These are phyloP conservation scores for Ilyonectria sp. DNA, from an alignment of 2,329 filamentous ascomycete species.

Conservation along the genomic window DNA sequence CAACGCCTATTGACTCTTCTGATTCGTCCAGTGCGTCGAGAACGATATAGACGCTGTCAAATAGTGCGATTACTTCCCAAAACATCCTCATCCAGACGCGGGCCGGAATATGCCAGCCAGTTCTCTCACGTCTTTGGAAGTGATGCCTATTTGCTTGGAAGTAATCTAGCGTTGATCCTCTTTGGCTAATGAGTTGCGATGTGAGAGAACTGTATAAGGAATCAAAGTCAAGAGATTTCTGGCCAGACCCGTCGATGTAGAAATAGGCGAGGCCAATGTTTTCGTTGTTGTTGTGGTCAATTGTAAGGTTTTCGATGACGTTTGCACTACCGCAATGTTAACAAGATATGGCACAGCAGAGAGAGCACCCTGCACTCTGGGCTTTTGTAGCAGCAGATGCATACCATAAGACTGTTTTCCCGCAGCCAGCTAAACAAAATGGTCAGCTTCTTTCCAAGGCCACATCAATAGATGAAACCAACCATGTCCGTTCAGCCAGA, in stretches of 20 bases:
- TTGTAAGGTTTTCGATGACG: not conserved
- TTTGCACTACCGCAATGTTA: not conserved
- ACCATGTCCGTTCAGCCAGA: too few species aligned
- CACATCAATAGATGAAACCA: too few species aligned
- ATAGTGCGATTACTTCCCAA: not conserved
- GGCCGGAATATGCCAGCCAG: not conserved
- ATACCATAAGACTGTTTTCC: too few species aligned
- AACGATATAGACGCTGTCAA: not conserved
- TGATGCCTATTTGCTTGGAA: too few species aligned
- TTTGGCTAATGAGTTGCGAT: not conserved
- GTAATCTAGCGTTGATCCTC: not conserved
- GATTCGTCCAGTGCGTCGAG: not conserved
- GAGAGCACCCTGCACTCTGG: too few species aligned
- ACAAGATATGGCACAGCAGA: not conserved
- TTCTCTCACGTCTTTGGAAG: too few species aligned
- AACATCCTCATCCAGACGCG: not conserved
- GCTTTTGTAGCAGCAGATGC: too few species aligned
- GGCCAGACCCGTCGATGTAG: not conserved
- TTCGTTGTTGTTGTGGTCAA: not conserved
- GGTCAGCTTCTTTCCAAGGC: too few species aligned
- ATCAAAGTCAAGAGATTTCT: not conserved
- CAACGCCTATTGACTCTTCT: not conserved
- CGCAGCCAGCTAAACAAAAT: too few species aligned
- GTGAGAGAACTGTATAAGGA: not conserved
- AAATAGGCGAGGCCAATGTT: not conserved